Percentiles rank a stretch among this genome's conserved stretches.
phyloP scores from a whole-genome alignment of 495 filamentous ascomycete species.

The Pyrenula aspistea region DNA sequence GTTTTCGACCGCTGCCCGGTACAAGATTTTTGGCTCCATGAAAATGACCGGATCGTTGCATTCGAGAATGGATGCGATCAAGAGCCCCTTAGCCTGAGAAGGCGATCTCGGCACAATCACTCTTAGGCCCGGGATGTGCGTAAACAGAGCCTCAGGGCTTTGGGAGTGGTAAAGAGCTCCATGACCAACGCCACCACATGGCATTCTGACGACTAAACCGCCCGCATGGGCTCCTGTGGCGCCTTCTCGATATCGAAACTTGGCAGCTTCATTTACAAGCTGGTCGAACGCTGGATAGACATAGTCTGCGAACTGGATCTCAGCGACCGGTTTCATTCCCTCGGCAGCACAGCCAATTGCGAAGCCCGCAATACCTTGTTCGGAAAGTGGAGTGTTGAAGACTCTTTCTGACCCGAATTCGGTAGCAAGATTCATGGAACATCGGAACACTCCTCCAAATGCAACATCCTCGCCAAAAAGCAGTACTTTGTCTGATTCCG shows the following conservation, averaged over 20 bases:
- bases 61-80: slow-evolving; percentile 64
- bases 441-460: slow-evolving; percentile 94
- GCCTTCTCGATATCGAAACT: slow-evolving; percentile 81
- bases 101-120: slow-evolving; percentile 88
- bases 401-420: slow-evolving; percentile 81
- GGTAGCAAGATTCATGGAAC: slow-evolving; percentile 78
- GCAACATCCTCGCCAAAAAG: slow-evolving; percentile 96
- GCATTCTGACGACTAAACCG: slow-evolving; percentile 87
- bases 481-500: slow-evolving; percentile 71
- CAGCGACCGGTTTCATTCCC: slow-evolving; percentile 86
- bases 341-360: slow-evolving; percentile 81
- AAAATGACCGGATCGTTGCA: slow-evolving; percentile 87
- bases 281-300: slow-evolving; percentile 96
- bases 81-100: slow-evolving; percentile 80
- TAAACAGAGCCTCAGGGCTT: slow-evolving; percentile 84
- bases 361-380: slow-evolving; percentile 93
- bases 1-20: slow-evolving; percentile 90
- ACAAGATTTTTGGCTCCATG: slow-evolving; percentile 94
- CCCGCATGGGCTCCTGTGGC: slow-evolving; percentile 53
- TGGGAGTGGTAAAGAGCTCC: slow-evolving; percentile 93
- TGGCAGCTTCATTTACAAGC: slow-evolving; percentile 92
- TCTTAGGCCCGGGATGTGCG: slow-evolving; percentile 78
- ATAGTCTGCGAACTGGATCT: slow-evolving; percentile 98
- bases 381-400: slow-evolving; percentile 91
- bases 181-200: slow-evolving; percentile 89